Base-by-base conservation (phyloP, 1,139 yeast genomes). In the Taphrina confusa region DNA sequence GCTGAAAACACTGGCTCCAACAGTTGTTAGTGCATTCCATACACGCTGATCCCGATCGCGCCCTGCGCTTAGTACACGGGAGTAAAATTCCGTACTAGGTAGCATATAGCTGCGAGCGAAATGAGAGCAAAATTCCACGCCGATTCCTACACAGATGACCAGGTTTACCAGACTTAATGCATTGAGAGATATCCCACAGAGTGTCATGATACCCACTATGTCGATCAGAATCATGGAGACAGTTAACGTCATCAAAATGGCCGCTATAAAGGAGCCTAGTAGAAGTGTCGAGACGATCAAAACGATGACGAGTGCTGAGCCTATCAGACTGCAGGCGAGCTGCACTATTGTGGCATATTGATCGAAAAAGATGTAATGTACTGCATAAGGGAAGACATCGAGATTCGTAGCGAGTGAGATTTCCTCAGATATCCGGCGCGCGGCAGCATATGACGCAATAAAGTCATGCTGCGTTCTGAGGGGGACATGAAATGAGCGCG, bases 41-140 rank as follows among this genome's bases (percentile, higher is more conserved):
- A 87, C 80, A 47, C 84, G 75, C 12, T 74, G 68, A 51, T 73
- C 67, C 47, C 71, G 59, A 20, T 49, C 50, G 11, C 37, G 28
- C 9, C 60, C 59, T 11, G 12, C 16, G 16, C 18, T 30, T 12
- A 46, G 27, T 9, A 46, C 49, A 18, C 62, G 51, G 11, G 39
- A 39, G 23, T 60, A 44, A 11, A 66, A 62, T n/a, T 60, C 61
- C 16, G 56, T 37, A 45, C 56, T 63, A 6, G 68, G 68, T 20
- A 79, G 78, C 30, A 85, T 80, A 70, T 83, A 92, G 0, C 94
- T 90, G 62, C 94, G 78, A 0, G 91, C 87, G 61, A 92, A 79
- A 70, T 92, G 97, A 28, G 87, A 82, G 58, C 96, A 88, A 69
- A 92, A 92, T 71, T 92, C 98, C 40, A 92, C 96, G 0, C 95